Conservation (phyloP, 192 early-diverging fungal species). For the Irineochytrium annulatum region DNA sequence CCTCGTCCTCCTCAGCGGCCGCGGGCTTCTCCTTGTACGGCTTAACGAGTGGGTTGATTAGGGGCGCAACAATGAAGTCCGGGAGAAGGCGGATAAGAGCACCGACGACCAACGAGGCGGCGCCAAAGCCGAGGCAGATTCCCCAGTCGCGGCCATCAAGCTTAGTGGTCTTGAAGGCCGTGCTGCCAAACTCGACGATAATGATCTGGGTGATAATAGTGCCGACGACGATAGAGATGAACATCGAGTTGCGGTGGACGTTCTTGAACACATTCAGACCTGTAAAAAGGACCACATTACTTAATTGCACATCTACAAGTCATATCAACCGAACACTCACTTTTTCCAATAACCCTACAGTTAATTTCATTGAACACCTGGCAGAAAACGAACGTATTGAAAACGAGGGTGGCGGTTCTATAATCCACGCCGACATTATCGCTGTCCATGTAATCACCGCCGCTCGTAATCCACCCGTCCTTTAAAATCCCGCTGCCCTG, state of each 20-base stretch:
- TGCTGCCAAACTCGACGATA: slow-evolving; percentile 85
- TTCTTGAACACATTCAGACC: slow-evolving; percentile 84
- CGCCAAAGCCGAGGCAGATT: slow-evolving; percentile 74
- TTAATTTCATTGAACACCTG: slow-evolving; percentile 97
- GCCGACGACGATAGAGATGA: slow-evolving; percentile 72
- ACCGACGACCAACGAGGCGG: slow-evolving; percentile 79
- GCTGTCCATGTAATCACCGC: slow-evolving; percentile 7
- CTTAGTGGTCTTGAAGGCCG: slow-evolving; percentile 72
- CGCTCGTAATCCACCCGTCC: not conserved
- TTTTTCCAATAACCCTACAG: slow-evolving; percentile 74
- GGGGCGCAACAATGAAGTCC: slow-evolving; percentile 38
- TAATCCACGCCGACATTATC: slow-evolving; percentile 17
- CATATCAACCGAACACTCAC: slow-evolving; percentile 30
- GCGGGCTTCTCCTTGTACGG: not conserved
- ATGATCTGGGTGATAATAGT: slow-evolving; percentile 76
- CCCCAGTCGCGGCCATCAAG: slow-evolving; percentile 75
- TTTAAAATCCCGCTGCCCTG: not conserved
- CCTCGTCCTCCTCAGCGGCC: not conserved
- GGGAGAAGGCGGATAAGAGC: slow-evolving; percentile 84
- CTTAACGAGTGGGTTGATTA: not conserved
- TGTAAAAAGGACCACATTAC: slow-evolving; percentile 8
- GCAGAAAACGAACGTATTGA: slow-evolving; percentile 91
- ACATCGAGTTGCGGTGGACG: slow-evolving; percentile 73
- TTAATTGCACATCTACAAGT: not conserved
- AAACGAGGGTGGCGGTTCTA: slow-evolving; percentile 64